These are phyloP conservation scores for Trichoderma asperellum DNA, from an alignment of 2,329 filamentous ascomycete species.

Conservation along the genomic window DNA sequence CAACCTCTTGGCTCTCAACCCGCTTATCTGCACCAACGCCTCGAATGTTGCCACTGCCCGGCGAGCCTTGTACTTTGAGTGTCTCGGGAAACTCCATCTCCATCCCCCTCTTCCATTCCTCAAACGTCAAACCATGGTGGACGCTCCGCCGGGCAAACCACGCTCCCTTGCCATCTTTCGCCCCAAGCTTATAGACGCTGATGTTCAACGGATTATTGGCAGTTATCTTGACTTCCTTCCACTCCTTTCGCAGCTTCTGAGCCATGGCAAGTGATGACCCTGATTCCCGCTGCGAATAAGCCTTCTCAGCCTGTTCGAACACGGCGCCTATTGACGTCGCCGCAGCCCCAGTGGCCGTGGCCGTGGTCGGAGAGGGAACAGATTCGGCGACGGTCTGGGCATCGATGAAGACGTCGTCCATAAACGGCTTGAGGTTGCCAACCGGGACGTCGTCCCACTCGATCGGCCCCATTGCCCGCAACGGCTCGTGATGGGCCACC, in stretches of 20 bases:
- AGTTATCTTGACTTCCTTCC: conserved; percentile 81
- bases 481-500: conserved; percentile 58
- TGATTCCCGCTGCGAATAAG: conserved; percentile 45
- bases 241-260: conserved; percentile 72
- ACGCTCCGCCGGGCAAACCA: conserved; percentile 90
- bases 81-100: conserved; percentile 80
- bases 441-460: conserved; percentile 54
- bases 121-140: conserved; percentile 77
- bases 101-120: conserved; percentile 76
- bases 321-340: conserved; percentile 58
- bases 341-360: conserved; percentile 45
- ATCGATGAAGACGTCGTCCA: conserved; percentile 64
- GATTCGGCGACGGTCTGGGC: conserved; percentile 76
- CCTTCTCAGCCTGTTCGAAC: conserved; percentile 56
- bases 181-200: conserved; percentile 75
- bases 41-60: conserved; percentile 75
- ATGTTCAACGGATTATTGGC: conserved; percentile 78
- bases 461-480: conserved; percentile 60
- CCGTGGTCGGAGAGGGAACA: conserved; percentile 59
- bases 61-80: conserved; percentile 69
- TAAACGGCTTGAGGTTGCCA: conserved; percentile 57
- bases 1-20: conserved; percentile 64
- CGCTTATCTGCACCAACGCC: conserved; percentile 82
- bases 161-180: conserved; percentile 79
- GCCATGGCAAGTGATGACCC: conserved; percentile 54